Evolutionary conservation across 169 alveolate species (phyloP).

Genomic region (Plasmodium fragile): DNA sequence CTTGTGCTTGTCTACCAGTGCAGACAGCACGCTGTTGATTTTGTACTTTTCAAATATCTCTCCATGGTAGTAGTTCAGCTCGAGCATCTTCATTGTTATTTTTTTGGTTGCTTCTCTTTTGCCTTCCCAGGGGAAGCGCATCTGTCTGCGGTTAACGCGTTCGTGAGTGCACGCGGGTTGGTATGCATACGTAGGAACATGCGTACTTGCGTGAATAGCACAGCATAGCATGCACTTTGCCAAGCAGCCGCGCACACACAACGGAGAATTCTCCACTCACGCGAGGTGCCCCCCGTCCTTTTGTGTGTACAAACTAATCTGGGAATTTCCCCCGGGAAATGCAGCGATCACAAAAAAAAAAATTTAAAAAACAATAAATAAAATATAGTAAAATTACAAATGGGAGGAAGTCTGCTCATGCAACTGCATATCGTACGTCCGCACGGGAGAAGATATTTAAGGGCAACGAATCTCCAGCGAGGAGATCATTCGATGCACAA

Average conservation of each 20-base stretch:
- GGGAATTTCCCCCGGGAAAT: background rate
- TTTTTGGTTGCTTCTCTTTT: background rate
- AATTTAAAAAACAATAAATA: background rate
- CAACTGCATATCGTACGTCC: background rate
- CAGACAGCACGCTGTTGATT: slow-evolving; percentile 41
- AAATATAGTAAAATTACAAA: background rate
- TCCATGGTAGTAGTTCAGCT: slow-evolving; percentile 66
- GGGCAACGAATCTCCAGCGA: background rate
- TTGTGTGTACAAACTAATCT: background rate
- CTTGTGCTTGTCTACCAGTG: slow-evolving; percentile 55
- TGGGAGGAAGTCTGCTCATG: background rate
- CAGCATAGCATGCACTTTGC: background rate
- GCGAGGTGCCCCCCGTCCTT: background rate
- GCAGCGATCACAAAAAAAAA: background rate
- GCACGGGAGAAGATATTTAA: background rate
- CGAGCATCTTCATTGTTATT: slow-evolving; percentile 57
- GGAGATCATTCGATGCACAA: background rate
- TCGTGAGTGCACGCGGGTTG: background rate
- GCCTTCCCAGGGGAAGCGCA: background rate
- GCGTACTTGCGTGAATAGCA: background rate
- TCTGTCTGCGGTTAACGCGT: background rate
- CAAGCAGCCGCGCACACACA: background rate
- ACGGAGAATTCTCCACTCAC: background rate
- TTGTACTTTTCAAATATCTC: slow-evolving; percentile 70
- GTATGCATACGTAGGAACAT: background rate